Evolutionary conservation across 257 asterid genomes (phyloP).

Genomic region (Ehretia macrophylla): DNA sequence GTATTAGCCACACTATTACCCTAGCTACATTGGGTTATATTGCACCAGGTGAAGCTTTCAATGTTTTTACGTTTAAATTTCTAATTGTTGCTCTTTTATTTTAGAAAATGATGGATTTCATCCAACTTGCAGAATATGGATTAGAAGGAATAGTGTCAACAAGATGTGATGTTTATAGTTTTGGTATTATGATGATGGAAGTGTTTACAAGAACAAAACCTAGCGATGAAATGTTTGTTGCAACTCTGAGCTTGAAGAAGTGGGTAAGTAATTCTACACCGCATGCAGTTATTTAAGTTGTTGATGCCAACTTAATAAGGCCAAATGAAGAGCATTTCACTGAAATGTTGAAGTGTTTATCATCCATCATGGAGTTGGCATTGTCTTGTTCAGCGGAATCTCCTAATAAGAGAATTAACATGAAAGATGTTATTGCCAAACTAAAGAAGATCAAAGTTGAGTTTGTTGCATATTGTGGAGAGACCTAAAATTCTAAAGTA

Average conservation of each 20-base stretch:
- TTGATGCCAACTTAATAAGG: background rate
- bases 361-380: background rate
- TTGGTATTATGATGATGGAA: background rate
- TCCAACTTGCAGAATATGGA: background rate
- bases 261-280: background rate
- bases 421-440: background rate
- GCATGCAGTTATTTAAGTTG: background rate
- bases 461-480: background rate
- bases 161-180: background rate
- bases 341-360: background rate
- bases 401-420: background rate
- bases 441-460: background rate
- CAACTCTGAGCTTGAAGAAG: background rate
- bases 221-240: background rate
- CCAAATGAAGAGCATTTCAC: background rate
- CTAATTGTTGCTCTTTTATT: too few relatives aligned
- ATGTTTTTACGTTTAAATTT: too few relatives aligned
- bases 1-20: background rate
- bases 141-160: background rate
- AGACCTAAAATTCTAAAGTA: too few relatives aligned
- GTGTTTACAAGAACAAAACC: background rate
- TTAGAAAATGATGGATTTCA: background rate
- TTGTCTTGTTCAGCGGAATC: background rate
- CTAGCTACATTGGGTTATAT: background rate
- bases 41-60: background rate